phyloP scores from a whole-genome alignment of 768 basidiomycete species.

The Sarcomyxa edulis region DNA sequence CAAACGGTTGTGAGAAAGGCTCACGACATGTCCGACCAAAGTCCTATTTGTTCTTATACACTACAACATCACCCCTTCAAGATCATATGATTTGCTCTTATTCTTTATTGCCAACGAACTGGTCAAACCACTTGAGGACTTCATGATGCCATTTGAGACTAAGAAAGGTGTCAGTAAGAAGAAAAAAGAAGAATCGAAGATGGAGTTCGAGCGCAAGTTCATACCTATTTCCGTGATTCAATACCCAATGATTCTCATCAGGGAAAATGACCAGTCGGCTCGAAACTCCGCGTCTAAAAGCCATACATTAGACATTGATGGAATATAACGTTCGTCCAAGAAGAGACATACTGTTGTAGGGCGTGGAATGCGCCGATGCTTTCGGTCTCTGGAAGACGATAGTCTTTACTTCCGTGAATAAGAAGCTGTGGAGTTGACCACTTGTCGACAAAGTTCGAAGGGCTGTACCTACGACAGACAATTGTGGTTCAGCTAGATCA shows the following conservation, averaged over 20 bases:
- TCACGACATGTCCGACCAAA: too few species aligned
- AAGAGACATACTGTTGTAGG: constrained; percentile 62
- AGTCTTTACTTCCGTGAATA: constrained; percentile 88
- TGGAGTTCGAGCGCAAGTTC: constrained; percentile 8
- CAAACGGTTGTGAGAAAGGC: too few species aligned
- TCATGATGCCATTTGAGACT: constrained; percentile 95
- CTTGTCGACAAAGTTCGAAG: constrained; percentile 73
- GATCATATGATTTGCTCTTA: background rate
- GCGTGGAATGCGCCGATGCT: constrained; percentile 84
- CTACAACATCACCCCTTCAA: too few species aligned
- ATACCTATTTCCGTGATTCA: constrained; percentile 73
- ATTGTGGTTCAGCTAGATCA: background rate
- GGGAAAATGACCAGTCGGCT: constrained; percentile 82
- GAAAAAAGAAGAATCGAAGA: too few species aligned
- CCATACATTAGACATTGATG: background rate
- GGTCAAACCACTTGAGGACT: constrained; percentile 85
- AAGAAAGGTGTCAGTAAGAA: constrained; percentile 3
- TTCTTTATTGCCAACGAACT: constrained; percentile 45
- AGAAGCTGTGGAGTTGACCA: constrained; percentile 85
- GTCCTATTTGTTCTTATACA: too few species aligned
- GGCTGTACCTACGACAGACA: constrained; percentile 52
- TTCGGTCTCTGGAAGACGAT: constrained; percentile 80
- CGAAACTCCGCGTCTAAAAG: constrained; percentile 56
- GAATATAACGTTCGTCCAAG: background rate
- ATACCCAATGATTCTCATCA: constrained; percentile 91